Evolutionary conservation across 768 basidiomycete species (phyloP).

Genomic region (Trametes cinnabarina): DNA sequence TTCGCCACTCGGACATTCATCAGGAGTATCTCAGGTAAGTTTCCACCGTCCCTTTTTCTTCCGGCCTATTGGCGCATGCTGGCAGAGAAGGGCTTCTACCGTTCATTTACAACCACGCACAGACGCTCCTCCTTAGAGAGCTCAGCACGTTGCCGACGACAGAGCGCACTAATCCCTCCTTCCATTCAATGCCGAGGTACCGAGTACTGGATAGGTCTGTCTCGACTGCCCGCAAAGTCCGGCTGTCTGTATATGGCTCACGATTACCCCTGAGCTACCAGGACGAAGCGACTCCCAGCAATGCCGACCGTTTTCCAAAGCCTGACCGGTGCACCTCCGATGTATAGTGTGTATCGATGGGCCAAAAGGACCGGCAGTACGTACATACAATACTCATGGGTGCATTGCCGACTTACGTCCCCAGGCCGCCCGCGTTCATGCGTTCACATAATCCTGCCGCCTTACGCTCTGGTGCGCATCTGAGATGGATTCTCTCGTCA

Average conservation of each 20-base stretch:
- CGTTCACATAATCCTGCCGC: not conserved
- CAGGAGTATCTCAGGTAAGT: not conserved
- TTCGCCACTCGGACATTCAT: not conserved
- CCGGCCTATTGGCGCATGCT: conserved; percentile 3
- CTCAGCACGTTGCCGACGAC: conserved; percentile 8
- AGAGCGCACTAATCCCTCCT: conserved; percentile 3
- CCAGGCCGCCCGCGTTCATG: conserved; percentile 1
- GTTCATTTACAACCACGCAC: conserved; percentile 3
- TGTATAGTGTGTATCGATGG: not conserved
- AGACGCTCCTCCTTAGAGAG: not conserved
- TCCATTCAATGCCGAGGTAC: conserved; percentile 16
- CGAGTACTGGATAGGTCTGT: conserved; percentile 3
- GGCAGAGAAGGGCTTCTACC: conserved; percentile 10
- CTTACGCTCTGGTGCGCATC: not conserved
- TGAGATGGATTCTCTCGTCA: not conserved
- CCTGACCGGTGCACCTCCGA: not conserved
- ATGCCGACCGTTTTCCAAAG: not conserved
- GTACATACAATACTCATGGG: not conserved
- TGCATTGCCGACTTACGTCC: conserved; percentile 13
- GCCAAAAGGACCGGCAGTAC: conserved; percentile 1
- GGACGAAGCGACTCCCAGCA: not conserved
- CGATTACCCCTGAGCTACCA: not conserved
- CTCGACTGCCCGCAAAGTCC: conserved; percentile 13
- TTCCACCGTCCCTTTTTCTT: not conserved
- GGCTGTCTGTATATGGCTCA: not conserved